A percentile compares a stretch with the other conserved stretches of the same genome.
Conservation (phyloP, 2,329 filamentous ascomycete species). For the Alternaria ventricosa region DNA sequence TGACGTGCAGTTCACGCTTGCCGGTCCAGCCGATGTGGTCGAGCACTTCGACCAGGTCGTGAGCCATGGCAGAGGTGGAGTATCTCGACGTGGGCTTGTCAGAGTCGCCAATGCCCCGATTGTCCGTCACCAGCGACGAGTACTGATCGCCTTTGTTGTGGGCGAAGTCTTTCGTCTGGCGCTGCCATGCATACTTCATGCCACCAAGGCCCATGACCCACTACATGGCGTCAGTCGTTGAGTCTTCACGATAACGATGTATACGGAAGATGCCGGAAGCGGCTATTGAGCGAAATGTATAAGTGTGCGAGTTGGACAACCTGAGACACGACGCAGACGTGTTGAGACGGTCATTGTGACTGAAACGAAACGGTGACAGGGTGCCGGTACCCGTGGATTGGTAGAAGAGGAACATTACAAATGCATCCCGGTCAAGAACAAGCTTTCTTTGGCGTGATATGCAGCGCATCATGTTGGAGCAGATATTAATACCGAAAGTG, state of each 20-base stretch:
- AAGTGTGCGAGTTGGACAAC: constrained; percentile 17
- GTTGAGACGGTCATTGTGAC: constrained; percentile 46
- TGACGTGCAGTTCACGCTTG: constrained; percentile 67
- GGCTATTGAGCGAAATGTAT: constrained; percentile 5
- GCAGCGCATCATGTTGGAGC: constrained; percentile 21
- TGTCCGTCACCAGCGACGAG: constrained; percentile 79
- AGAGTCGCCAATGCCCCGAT: constrained; percentile 81
- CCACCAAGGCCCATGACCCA: constrained; percentile 83
- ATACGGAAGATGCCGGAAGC: background rate
- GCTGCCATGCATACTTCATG: constrained; percentile 74
- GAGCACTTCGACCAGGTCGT: constrained; percentile 73
- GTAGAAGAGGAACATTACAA: constrained; percentile 29
- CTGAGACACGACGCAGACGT: constrained; percentile 33
- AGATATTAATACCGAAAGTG: constrained; percentile 18
- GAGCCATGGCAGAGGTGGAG: constrained; percentile 84
- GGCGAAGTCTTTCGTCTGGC: constrained; percentile 82
- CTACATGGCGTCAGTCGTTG: constrained; percentile 53
- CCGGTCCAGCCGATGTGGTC: constrained; percentile 73
- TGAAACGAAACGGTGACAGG: constrained; percentile 45
- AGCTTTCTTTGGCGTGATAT: constrained; percentile 15
- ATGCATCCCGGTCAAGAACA: constrained; percentile 6
- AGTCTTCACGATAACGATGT: background rate
- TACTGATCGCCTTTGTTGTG: constrained; percentile 72
- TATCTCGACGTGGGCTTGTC: constrained; percentile 79
- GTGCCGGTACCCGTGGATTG: constrained; percentile 12